A percentile compares a stretch with the other conserved stretches of the same genome.
These are phyloP conservation scores for Dactylellina parvicollis DNA, from an alignment of 2,329 filamentous ascomycete species.

Conservation along the genomic window DNA sequence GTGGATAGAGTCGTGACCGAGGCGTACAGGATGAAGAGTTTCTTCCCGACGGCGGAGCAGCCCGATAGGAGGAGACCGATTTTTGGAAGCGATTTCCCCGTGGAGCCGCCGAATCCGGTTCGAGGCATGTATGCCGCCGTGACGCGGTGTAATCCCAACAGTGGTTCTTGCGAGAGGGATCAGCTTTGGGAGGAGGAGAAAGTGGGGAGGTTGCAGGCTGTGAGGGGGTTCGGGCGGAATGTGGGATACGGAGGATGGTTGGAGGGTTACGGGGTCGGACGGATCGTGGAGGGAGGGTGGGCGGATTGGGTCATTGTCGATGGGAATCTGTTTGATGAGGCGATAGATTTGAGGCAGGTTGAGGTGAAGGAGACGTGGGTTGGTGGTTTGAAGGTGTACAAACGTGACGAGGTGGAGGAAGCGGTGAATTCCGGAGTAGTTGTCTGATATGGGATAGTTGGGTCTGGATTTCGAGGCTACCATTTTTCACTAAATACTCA, in stretches of 20 bases:
- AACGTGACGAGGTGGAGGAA: neutral
- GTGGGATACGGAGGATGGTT: constrained; percentile 70
- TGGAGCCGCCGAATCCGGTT: constrained; percentile 74
- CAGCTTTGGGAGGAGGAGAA: constrained; percentile 72
- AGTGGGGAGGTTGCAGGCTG: constrained; percentile 69
- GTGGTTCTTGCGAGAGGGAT: constrained; percentile 62
- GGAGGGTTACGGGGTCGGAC: constrained; percentile 68
- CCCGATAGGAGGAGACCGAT: constrained; percentile 59
- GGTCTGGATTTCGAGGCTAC: no score
- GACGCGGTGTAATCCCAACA: constrained; percentile 68
- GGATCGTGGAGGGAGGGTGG: constrained; percentile 70
- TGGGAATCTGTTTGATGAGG: constrained; percentile 47
- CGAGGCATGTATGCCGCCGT: constrained; percentile 76
- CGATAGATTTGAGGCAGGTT: constrained; percentile 67
- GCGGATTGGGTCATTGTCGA: constrained; percentile 79
- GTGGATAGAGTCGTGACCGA: constrained; percentile 66
- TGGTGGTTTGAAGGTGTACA: constrained; percentile 65
- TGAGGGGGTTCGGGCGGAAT: constrained; percentile 71
- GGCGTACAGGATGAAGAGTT: constrained; percentile 74
- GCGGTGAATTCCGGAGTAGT: neutral
- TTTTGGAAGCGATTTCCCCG: constrained; percentile 76
- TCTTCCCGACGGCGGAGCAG: constrained; percentile 64
- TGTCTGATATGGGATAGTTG: neutral
- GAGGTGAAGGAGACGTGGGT: constrained; percentile 76
- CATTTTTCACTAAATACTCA: no score